A percentile compares a stretch with the other conserved stretches of the same genome.
These are phyloP conservation scores for Diddensiella caesifluorescens DNA, from an alignment of 805 yeast genomes.

Conservation along the genomic window DNA sequence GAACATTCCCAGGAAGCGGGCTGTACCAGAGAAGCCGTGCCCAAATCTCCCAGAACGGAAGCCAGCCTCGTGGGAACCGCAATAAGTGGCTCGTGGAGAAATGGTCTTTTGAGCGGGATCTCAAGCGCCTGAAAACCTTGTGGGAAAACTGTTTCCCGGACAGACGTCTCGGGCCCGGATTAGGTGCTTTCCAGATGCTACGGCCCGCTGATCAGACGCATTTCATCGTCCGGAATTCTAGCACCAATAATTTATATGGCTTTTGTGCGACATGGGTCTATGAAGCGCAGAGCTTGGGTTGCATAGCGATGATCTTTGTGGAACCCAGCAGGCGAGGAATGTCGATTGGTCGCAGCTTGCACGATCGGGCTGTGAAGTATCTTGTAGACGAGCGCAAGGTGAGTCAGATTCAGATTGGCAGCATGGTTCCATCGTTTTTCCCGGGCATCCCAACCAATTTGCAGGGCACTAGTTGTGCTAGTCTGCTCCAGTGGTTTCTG, in stretches of 20 bases:
- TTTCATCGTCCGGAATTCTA: constrained; percentile 53
- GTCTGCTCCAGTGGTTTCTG: constrained; percentile 22
- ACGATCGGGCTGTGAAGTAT: constrained; percentile 48
- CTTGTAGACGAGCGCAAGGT: constrained; percentile 42
- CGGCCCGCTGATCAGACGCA: constrained; percentile 33
- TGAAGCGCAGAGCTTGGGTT: constrained; percentile 36
- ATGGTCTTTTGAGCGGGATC: constrained; percentile 46
- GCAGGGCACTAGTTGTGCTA: constrained; percentile 6
- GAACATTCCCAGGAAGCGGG: constrained; percentile 51
- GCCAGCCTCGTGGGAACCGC: constrained; percentile 6
- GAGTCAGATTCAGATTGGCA: constrained; percentile 39
- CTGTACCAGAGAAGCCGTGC: constrained; percentile 22
- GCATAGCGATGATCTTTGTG: constrained; percentile 44
- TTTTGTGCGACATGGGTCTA: constrained; percentile 50
- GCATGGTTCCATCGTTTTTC: constrained; percentile 43
- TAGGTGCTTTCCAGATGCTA: constrained; percentile 22
- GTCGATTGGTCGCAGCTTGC: constrained; percentile 50
- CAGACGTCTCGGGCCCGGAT: constrained; percentile 21
- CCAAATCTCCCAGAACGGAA: constrained; percentile 8
- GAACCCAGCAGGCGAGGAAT: constrained; percentile 50
- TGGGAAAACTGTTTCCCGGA: constrained; percentile 39
- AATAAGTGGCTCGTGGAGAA: constrained; percentile 53
- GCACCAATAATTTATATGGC: constrained; percentile 51
- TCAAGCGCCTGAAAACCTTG: constrained; percentile 42
- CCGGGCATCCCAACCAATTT: constrained; percentile 20